Evolutionary conservation across 306 rosid species (phyloP).

Genomic region (Luffa aegyptiaca): DNA sequence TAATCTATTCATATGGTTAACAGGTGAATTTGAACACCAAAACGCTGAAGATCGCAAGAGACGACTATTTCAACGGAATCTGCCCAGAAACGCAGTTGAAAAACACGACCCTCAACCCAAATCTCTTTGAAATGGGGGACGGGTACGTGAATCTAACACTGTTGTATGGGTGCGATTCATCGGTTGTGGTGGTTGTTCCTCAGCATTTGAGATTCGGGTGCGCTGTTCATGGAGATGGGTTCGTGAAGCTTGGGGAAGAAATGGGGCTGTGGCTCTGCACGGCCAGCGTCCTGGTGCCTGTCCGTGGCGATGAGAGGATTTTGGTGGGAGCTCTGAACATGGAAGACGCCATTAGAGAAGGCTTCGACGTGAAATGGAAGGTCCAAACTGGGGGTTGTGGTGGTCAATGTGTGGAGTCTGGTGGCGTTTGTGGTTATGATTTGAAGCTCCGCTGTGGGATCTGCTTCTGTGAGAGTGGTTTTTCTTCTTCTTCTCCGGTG

Average conservation of each 20-base stretch:
- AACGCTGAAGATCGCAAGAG: background rate
- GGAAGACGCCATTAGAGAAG: conserved; percentile 6
- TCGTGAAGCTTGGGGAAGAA: background rate
- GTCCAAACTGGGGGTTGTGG: background rate
- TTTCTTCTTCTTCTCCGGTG: background rate
- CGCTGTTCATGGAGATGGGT: conserved; percentile 1
- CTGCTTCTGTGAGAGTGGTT: background rate
- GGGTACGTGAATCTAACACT: background rate
- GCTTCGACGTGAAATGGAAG: conserved; percentile 3
- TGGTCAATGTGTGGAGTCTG: background rate
- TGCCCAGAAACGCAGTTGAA: background rate
- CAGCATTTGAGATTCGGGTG: background rate
- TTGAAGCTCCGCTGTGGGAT: background rate
- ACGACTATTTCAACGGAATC: background rate
- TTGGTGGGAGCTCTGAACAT: background rate
- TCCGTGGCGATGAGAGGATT: background rate
- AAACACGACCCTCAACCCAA: conserved; percentile 1
- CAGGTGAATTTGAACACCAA: background rate
- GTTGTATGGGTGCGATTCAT: conserved; percentile 1
- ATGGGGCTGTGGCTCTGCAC: background rate
- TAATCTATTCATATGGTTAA: too few relatives aligned
- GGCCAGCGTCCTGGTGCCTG: background rate
- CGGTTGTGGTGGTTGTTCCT: background rate
- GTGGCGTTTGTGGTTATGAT: conserved; percentile 3
- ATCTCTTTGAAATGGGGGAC: background rate